These are phyloP conservation scores for Neoboletus magnificus DNA, from an alignment of 768 basidiomycete species.

Conservation along the genomic window DNA sequence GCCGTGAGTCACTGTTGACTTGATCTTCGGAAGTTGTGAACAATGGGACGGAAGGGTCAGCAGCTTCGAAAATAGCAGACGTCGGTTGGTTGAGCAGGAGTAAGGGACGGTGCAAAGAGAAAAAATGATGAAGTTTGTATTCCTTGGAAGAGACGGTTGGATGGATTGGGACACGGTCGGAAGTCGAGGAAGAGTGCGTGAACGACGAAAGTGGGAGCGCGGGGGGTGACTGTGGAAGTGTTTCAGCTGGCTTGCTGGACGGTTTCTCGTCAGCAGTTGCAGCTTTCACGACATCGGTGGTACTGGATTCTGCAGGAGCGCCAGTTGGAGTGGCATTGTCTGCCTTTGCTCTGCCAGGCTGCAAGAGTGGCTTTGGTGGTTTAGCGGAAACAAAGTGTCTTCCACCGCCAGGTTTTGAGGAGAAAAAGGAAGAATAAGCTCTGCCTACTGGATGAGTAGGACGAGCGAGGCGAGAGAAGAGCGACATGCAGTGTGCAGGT, in stretches of 20 bases:
- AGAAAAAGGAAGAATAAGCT: constrained; percentile 76
- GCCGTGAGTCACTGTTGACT: constrained; percentile 28
- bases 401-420: constrained; percentile 70
- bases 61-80: constrained; percentile 48
- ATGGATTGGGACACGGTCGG: constrained; percentile 36
- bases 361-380: constrained; percentile 47
- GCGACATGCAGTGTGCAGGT: constrained; percentile 41
- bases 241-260: constrained; percentile 22
- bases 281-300: constrained; percentile 12
- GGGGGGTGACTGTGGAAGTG: constrained; percentile 18
- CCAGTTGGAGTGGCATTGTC: constrained; percentile 38
- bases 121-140: constrained; percentile 81
- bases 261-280: constrained; percentile 28
- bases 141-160: constrained; percentile 62
- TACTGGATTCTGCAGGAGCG: constrained; percentile 28
- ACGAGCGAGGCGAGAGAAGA: constrained; percentile 48
- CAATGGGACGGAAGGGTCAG: constrained; percentile 16
- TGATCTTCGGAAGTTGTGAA: constrained; percentile 17
- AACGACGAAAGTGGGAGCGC: constrained; percentile 13
- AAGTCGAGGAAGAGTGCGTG: constrained; percentile 5
- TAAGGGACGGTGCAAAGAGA: constrained; percentile 76
- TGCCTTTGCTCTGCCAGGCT: constrained; percentile 37
- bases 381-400: constrained; percentile 76
- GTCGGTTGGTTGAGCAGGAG: constrained; percentile 64
- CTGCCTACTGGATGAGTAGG: constrained; percentile 48